Percentiles rank a stretch among this genome's conserved stretches.
phyloP scores from a whole-genome alignment of 164 flowering plant species.

The Aristolochia fimbriata region DNA sequence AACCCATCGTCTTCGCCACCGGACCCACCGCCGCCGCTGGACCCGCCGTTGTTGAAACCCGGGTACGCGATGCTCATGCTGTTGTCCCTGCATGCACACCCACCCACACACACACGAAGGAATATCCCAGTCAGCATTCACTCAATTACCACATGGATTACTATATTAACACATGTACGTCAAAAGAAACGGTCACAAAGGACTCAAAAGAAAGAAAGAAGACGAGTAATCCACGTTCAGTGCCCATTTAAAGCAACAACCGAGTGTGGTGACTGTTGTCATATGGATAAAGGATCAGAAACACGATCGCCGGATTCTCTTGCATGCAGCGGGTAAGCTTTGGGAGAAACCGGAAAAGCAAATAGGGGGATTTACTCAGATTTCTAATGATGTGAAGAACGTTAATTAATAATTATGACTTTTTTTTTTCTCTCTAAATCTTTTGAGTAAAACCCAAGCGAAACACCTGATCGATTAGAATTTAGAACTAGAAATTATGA shows the following conservation, averaged over 20 bases:
- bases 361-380: too few relatives aligned
- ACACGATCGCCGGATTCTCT: not conserved
- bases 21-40: not conserved
- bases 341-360: too few relatives aligned
- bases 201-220: not conserved
- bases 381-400: too few relatives aligned
- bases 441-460: too few relatives aligned
- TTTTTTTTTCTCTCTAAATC: too few relatives aligned
- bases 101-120: constrained; percentile 8
- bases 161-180: too few relatives aligned
- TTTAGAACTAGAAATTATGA: too few relatives aligned
- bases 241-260: too few relatives aligned
- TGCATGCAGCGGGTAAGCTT: not conserved
- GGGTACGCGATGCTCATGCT: constrained; percentile 6
- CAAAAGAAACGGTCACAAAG: not conserved
- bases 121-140: not conserved
- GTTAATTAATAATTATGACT: too few relatives aligned
- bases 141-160: not conserved
- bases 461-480: too few relatives aligned
- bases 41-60: constrained; percentile 7
- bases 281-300: too few relatives aligned
- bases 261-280: too few relatives aligned
- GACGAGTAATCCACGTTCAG: not conserved
- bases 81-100: constrained; percentile 6
- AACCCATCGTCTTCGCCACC: not conserved